Evolutionary conservation across 2,329 filamentous ascomycete genomes (phyloP), one percentile per base, ranked within the genome.

Genomic region (Stylonectria norvegica): DNA sequence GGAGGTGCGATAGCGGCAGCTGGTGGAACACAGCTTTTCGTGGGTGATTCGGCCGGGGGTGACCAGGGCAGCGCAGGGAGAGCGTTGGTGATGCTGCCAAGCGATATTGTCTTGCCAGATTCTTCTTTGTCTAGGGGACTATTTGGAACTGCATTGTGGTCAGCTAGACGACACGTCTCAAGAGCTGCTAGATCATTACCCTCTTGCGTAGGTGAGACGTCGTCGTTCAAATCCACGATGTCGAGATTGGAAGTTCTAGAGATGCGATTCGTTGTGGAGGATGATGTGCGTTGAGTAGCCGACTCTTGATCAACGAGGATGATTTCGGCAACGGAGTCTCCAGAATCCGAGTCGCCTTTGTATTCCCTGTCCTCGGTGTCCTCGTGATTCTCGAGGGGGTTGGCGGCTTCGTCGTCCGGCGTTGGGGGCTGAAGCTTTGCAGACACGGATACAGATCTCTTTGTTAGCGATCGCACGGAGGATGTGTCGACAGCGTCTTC

Each of bases 401-500:
- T 43, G 5, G 34, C 37, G 22, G 36, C 18, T 14, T 40, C 27
- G 14, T 7, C 14, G 17, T 50, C 45, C 18, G 55, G 48, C 20
- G 45, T 39, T 23, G 56, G 41, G n/a, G 55, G 42, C 36, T 50
- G 58, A 17, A 59, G 57, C 44, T 63, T 68, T n/a, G n/a, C n/a
- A 27, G 66, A 55, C 32, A 61, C 49, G 14, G 65, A 65, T 5
- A 56, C 50, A 38, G 58, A 53, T 58, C 73, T 67, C 51, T 71
- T 72, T 25, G 76, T 81, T 47, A 89, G 66, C 18, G 84, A 88
- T 45, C 84, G 78, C 37, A 78, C 70, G 19, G 79, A 81, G 34
- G 70, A 64, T 42, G 73, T 78, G 63, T 87, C 85, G 53, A 79
- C 70, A 40, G 87, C 89, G 72, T 95, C 89, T 68, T 95, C 88